phyloP scores from a whole-genome alignment of 2,329 filamentous ascomycete species.

The Colletotrichum sp. region DNA sequence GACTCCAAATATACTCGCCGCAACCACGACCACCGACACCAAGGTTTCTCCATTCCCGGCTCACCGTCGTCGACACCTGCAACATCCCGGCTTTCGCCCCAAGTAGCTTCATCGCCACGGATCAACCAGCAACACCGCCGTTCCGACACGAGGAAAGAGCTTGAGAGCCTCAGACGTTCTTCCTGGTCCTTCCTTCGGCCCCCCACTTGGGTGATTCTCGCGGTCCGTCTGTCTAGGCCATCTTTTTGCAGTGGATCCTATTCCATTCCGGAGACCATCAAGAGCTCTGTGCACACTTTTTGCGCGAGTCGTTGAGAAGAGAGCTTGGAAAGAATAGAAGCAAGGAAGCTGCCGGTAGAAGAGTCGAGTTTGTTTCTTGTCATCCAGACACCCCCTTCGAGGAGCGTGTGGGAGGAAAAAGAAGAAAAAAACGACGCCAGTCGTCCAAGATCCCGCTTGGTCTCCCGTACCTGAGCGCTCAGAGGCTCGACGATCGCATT shows the following conservation, averaged over 20 bases:
- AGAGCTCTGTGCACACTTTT: conserved; percentile 22
- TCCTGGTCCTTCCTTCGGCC: conserved; percentile 13
- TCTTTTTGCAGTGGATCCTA: conserved; percentile 15
- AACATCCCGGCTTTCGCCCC: conserved; percentile 8
- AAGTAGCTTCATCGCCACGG: conserved; percentile 10
- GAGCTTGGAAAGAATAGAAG: conserved; percentile 12
- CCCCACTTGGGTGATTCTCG: conserved; percentile 23
- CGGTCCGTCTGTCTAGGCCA: conserved; percentile 20
- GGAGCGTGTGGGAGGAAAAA: neutral
- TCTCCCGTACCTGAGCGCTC: conserved; percentile 25
- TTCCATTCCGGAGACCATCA: conserved; percentile 8
- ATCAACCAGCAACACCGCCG: neutral
- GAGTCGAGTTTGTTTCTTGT: conserved; percentile 19
- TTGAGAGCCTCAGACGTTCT: conserved; percentile 14
- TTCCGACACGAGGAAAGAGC: neutral
- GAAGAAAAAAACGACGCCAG: conserved; percentile 7
- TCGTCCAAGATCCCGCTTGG: conserved; percentile 22
- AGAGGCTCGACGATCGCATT: conserved; percentile 24
- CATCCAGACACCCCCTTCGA: conserved; percentile 16
- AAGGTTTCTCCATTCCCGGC: conserved; percentile 18
- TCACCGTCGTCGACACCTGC: conserved; percentile 16
- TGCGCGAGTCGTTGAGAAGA: conserved; percentile 7
- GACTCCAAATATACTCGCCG: neutral
- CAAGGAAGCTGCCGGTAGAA: conserved; percentile 11
- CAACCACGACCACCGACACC: neutral